These are phyloP conservation scores for Gossypium stocksii DNA, from an alignment of 345 rosid species.

Conservation along the genomic window DNA sequence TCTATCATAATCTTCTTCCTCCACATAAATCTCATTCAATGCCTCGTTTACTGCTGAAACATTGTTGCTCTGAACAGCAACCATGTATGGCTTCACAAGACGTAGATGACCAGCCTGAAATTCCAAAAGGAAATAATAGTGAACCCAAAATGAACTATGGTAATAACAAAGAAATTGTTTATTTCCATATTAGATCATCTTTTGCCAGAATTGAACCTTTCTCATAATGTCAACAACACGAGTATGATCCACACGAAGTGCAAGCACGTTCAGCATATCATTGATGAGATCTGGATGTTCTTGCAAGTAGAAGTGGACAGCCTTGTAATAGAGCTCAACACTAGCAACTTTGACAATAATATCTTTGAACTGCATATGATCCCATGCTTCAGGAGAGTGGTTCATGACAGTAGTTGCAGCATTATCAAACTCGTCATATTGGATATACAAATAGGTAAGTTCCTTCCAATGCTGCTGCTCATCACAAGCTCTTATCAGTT, in stretches of 20 bases:
- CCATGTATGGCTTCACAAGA: slow-evolving; percentile 94
- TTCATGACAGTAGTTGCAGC: slow-evolving; percentile 99
- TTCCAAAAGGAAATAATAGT: slow-evolving; percentile 16
- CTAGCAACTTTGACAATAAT: slow-evolving; percentile 87
- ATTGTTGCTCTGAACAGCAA: slow-evolving; percentile 93
- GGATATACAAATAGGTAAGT: slow-evolving; percentile 84
- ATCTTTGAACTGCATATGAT: slow-evolving; percentile 98
- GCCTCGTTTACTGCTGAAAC: slow-evolving; percentile 95
- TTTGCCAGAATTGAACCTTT: slow-evolving; percentile 47
- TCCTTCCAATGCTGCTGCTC: slow-evolving; percentile 99
- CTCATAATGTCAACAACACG: slow-evolving; percentile 98
- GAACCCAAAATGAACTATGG: slow-evolving; percentile 4
- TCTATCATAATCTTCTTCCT: slow-evolving; percentile 94
- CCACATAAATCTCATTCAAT: slow-evolving; percentile 80
- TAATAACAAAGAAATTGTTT: neutral
- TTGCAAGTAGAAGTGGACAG: slow-evolving; percentile 96
- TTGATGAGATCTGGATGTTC: slow-evolving; percentile 95
- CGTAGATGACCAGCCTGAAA: slow-evolving; percentile 89
- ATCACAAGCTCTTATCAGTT: slow-evolving; percentile 96
- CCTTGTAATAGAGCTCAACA: slow-evolving; percentile 92
- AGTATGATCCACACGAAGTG: slow-evolving; percentile 87
- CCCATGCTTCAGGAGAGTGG: slow-evolving; percentile 99
- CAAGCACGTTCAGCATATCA: slow-evolving; percentile 91
- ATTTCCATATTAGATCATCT: neutral
- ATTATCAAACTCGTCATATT: slow-evolving; percentile 93